A percentile compares a stretch with the other conserved stretches of the same genome.
Conservation (phyloP, 148 eudicot species). For the Rhododendron mucronatum region DNA sequence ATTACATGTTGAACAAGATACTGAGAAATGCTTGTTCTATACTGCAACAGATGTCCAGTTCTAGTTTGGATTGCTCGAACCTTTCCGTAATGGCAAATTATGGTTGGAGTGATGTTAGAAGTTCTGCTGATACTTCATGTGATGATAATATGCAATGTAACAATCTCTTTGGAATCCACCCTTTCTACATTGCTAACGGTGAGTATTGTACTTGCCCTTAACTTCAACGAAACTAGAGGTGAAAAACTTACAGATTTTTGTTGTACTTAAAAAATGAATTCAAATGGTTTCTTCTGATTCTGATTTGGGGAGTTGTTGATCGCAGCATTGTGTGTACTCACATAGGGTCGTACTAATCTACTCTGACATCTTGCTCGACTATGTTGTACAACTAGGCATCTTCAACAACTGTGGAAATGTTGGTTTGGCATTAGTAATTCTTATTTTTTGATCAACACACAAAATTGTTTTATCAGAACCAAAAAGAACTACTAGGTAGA, state of each 20-base stretch:
- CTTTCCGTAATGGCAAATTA: slow-evolving; percentile 39
- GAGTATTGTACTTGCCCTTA: not conserved
- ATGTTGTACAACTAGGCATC: no score
- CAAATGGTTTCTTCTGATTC: no score
- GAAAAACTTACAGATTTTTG: no score
- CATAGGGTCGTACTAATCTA: no score
- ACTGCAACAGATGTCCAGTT: slow-evolving; percentile 34
- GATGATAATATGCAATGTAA: slow-evolving; percentile 46
- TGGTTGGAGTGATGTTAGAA: slow-evolving; percentile 59
- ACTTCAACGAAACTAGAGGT: no score
- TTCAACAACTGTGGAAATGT: no score
- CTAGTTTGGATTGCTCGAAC: slow-evolving; percentile 21
- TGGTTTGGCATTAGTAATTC: not conserved
- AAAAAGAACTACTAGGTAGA: not conserved
- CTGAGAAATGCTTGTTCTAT: not conserved
- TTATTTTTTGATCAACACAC: not conserved
- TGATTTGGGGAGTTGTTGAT: no score
- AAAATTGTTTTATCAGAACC: not conserved
- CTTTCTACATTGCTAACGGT: slow-evolving; percentile 85
- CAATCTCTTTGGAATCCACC: slow-evolving; percentile 68
- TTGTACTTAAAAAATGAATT: no score
- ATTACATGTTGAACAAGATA: not conserved
- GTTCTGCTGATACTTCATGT: slow-evolving; percentile 14
- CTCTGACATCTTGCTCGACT: no score
- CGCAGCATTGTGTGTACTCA: no score